These are phyloP conservation scores for Mortierella sp. DNA, from an alignment of 371 early-diverging fungal species.

Conservation along the genomic window DNA sequence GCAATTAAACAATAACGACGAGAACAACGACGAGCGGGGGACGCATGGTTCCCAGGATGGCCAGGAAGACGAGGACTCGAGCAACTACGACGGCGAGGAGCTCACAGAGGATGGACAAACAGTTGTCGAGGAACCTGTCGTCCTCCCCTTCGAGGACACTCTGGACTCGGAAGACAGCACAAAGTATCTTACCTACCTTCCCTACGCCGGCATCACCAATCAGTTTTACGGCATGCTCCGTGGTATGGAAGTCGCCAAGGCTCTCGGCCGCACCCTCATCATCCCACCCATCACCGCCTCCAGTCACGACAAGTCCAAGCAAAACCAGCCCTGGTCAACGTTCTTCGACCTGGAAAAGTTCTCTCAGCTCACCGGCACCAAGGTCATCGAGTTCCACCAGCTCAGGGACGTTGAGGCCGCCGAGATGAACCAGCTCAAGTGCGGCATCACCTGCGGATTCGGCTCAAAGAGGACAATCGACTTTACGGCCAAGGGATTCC, in stretches of 20 bases:
- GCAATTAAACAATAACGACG: not conserved
- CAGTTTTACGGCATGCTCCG: conserved; percentile 58
- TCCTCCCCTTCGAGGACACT: conserved; percentile 32
- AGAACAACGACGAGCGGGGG: not conserved
- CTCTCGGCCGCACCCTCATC: conserved; percentile 45
- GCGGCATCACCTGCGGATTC: conserved; percentile 56
- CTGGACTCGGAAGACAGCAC: conserved; percentile 26
- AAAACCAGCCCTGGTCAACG: conserved; percentile 58
- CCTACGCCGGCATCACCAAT: conserved; percentile 56
- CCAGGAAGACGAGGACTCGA: conserved; percentile 4
- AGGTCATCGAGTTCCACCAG: conserved; percentile 50
- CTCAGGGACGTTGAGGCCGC: conserved; percentile 34
- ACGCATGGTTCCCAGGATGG: not conserved
- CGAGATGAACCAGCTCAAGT: conserved; percentile 37
- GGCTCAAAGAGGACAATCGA: conserved; percentile 53
- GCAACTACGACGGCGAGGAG: not conserved
- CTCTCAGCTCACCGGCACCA: conserved; percentile 31
- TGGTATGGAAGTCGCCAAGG: conserved; percentile 54
- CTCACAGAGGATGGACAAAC: conserved; percentile 3
- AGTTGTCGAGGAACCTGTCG: conserved; percentile 9
- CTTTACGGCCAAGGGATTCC: conserved; percentile 57
- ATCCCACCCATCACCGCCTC: conserved; percentile 58
- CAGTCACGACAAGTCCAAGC: conserved; percentile 57
- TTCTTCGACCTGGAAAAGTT: conserved; percentile 46
- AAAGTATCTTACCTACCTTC: conserved; percentile 50